Evolutionary conservation across 805 yeast genomes (phyloP).

Genomic region (Metschnikowia vanudenii): DNA sequence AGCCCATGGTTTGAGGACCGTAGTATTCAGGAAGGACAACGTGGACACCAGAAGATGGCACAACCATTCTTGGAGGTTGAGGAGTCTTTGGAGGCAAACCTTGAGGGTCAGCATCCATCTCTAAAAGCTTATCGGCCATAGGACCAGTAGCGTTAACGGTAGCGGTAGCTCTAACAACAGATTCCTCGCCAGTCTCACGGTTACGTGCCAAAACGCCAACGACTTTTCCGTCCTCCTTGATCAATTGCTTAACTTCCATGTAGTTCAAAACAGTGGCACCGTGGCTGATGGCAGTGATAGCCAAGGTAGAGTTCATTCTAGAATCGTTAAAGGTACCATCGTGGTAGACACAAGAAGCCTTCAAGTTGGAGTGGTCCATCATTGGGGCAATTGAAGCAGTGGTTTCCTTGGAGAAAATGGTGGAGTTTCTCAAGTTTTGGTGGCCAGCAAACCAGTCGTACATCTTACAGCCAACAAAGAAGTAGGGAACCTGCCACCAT

Average conservation of each 20-base stretch:
- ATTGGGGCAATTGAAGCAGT: conserved; percentile 81
- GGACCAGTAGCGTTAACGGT: conserved; percentile 96
- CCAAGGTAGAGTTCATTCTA: conserved; percentile 83
- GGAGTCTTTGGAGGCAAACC: conserved; percentile 59
- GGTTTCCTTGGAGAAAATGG: conserved; percentile 61
- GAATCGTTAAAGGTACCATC: conserved; percentile 95
- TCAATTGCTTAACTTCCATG: conserved; percentile 71
- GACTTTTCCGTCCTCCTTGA: conserved; percentile 64
- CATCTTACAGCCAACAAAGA: conserved; percentile 85
- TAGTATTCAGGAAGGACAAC: conserved; percentile 88
- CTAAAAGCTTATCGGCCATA: conserved; percentile 76
- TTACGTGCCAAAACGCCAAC: conserved; percentile 78
- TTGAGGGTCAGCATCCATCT: conserved; percentile 74
- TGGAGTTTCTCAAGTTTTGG: conserved; percentile 78
- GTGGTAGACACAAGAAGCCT: conserved; percentile 90
- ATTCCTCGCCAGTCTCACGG: conserved; percentile 62
- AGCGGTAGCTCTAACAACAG: conserved; percentile 63
- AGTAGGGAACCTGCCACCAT: conserved; percentile 95
- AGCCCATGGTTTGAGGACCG: conserved; percentile 83
- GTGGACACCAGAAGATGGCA: conserved; percentile 94
- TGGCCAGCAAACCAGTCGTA: conserved; percentile 91
- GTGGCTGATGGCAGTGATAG: conserved; percentile 76
- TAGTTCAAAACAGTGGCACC: conserved; percentile 92
- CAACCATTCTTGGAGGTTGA: conserved; percentile 73
- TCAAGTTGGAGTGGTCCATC: conserved; percentile 73